These are phyloP conservation scores for Fusarium mangiferae DNA, from an alignment of 2,329 filamentous ascomycete genomes.

Conservation along the genomic window DNA sequence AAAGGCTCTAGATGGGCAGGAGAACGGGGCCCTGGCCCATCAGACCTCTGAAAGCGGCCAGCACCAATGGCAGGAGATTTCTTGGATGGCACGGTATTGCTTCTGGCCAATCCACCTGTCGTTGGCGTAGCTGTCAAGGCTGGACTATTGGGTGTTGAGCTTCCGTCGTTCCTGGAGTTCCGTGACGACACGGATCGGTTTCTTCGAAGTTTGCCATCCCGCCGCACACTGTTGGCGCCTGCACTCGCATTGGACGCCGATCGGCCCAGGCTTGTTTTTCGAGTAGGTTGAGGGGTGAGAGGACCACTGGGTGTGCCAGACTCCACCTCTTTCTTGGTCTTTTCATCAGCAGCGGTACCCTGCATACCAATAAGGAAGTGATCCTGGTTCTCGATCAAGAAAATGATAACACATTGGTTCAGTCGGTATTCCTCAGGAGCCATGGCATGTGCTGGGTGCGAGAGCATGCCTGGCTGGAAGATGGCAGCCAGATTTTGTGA, in stretches of 20 bases:
- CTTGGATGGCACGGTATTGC: slow-evolving; percentile 94
- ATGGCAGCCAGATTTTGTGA: slow-evolving; percentile 95
- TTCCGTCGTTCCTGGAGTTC: slow-evolving; percentile 79
- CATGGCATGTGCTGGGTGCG: slow-evolving; percentile 95
- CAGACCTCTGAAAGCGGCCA: slow-evolving; percentile 68
- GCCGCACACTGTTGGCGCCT: slow-evolving; percentile 85
- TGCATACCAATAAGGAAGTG: slow-evolving; percentile 99
- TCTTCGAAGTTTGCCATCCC: slow-evolving; percentile 80
- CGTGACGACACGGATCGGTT: slow-evolving; percentile 95
- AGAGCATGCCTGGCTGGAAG: slow-evolving; percentile 96
- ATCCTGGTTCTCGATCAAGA: slow-evolving; percentile 97
- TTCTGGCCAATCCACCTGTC: slow-evolving; percentile 68
- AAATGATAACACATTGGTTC: slow-evolving; percentile 97
- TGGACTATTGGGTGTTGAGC: slow-evolving; percentile 75
- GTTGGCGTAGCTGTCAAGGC: slow-evolving; percentile 64
- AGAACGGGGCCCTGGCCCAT: slow-evolving; percentile 45
- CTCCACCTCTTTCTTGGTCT: slow-evolving; percentile 70
- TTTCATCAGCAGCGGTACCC: slow-evolving; percentile 95
- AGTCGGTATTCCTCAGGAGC: slow-evolving; percentile 91
- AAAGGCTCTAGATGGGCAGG: slow-evolving; percentile 53
- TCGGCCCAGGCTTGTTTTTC: slow-evolving; percentile 64
- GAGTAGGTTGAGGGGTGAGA: slow-evolving; percentile 60
- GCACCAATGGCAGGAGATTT: slow-evolving; percentile 79
- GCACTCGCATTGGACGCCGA: slow-evolving; percentile 90
- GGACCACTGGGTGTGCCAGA: slow-evolving; percentile 70